phyloP scores from a whole-genome alignment of 2,329 filamentous ascomycete genomes.

The Microdochium paspali region DNA sequence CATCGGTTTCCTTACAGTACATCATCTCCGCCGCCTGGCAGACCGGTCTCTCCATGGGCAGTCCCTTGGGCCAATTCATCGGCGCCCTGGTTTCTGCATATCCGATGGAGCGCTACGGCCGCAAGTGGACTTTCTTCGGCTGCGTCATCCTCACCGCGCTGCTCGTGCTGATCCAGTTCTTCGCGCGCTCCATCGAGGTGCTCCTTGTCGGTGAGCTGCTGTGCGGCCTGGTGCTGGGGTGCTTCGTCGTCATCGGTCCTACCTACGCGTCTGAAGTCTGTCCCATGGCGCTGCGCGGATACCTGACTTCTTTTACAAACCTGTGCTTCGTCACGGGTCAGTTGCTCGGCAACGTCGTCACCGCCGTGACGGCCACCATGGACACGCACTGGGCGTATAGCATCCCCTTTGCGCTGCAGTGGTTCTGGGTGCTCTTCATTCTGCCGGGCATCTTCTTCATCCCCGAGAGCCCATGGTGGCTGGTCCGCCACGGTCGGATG shows the following conservation, averaged over 20 bases:
- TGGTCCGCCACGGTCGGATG: conserved; percentile 29
- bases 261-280: conserved; percentile 54
- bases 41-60: conserved; percentile 39
- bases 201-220: conserved; percentile 54
- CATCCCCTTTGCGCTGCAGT: conserved; percentile 38
- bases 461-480: conserved; percentile 41
- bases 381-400: conserved; percentile 37
- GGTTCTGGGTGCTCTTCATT: conserved; percentile 38
- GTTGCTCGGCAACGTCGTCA: conserved; percentile 40
- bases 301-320: conserved; percentile 51
- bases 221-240: conserved; percentile 50
- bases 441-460: conserved; percentile 34
- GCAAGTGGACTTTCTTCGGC: conserved; percentile 31
- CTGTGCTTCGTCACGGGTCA: conserved; percentile 55
- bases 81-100: conserved; percentile 41
- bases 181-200: conserved; percentile 42
- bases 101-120: conserved; percentile 34
- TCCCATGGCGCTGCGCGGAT: conserved; percentile 45
- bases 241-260: conserved; percentile 48
- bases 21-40: conserved; percentile 31
- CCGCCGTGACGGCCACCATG: conserved; percentile 28
- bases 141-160: conserved; percentile 35
- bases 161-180: conserved; percentile 55
- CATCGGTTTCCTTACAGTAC: conserved; percentile 7
- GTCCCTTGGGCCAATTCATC: conserved; percentile 46